A percentile compares a stretch with the other conserved stretches of the same genome.
Evolutionary conservation across 257 asterid genomes (phyloP).

Genomic region (Penstemon barbatus): DNA sequence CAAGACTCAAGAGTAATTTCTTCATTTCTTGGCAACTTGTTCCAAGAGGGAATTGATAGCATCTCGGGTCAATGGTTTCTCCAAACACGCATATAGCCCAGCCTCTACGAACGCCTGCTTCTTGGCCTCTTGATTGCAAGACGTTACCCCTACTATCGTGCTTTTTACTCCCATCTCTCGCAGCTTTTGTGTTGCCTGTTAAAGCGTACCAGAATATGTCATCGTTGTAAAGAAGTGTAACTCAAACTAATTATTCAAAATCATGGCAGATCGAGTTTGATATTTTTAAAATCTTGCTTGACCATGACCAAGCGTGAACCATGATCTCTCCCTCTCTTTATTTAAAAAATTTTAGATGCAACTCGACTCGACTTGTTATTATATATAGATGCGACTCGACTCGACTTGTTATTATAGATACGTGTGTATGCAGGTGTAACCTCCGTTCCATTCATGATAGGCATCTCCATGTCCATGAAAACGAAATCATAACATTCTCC

Average conservation of each 20-base stretch:
- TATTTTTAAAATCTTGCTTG: neutral
- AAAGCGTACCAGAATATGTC: too few species aligned
- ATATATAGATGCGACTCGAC: too few species aligned
- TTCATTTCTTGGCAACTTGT: too few species aligned
- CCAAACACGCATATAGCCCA: conserved; percentile 43
- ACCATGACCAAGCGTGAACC: too few species aligned
- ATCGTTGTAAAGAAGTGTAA: too few species aligned
- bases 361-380: too few species aligned
- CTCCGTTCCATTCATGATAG: conserved; percentile 46
- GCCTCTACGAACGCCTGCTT: conserved; percentile 43
- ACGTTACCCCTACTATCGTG: conserved; percentile 51
- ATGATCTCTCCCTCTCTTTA: too few species aligned
- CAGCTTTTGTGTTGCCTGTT: conserved; percentile 41
- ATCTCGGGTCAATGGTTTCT: conserved; percentile 35
- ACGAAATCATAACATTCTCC: conserved; percentile 46
- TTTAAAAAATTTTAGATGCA: too few species aligned
- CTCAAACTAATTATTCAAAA: too few species aligned
- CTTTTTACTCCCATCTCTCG: conserved; percentile 47
- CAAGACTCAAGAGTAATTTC: too few species aligned
- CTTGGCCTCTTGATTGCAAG: conserved; percentile 12
- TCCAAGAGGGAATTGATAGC: too few species aligned
- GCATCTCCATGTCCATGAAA: conserved; percentile 63
- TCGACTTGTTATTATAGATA: too few species aligned
- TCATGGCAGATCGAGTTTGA: neutral
- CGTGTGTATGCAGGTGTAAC: conserved; percentile 16